Percentiles rank a stretch among this genome's conserved stretches.
Evolutionary conservation across 495 filamentous ascomycete genomes (phyloP).

Genomic region (Podospora pseudopauciseta): DNA sequence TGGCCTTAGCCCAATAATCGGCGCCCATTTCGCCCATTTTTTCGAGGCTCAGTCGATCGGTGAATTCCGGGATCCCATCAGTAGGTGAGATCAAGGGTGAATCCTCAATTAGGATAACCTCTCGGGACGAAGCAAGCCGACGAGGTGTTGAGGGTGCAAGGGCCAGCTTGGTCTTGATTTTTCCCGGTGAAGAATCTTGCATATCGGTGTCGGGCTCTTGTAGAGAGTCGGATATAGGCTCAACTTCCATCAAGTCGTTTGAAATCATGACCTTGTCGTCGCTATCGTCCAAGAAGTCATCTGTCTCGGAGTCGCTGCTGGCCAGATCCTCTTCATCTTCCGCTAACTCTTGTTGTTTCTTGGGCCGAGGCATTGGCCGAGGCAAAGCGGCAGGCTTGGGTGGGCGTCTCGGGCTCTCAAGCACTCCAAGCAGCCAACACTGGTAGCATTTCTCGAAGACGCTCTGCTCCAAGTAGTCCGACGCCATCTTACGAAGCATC

Average conservation of each 20-base stretch:
- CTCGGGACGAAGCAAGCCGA: background rate
- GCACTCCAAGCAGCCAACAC: conserved; percentile 52
- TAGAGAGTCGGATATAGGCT: background rate
- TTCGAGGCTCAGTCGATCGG: conserved; percentile 11
- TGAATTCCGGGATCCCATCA: conserved; percentile 12
- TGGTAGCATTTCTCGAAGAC: conserved; percentile 56
- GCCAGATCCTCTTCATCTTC: conserved; percentile 43
- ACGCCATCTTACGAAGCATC: conserved; percentile 50
- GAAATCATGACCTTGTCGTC: conserved; percentile 7
- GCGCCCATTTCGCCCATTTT: conserved; percentile 22
- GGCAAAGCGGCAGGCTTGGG: conserved; percentile 38
- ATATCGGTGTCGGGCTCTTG: background rate
- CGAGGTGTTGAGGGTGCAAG: conserved; percentile 10
- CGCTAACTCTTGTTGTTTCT: conserved; percentile 18
- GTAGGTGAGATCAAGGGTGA: conserved; percentile 13
- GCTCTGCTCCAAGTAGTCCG: conserved; percentile 53
- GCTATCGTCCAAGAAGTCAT: conserved; percentile 41
- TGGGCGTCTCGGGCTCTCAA: conserved; percentile 50
- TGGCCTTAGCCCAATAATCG: conserved; percentile 21
- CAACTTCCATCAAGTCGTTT: background rate
- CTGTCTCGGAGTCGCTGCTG: conserved; percentile 45
- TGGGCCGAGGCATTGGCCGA: conserved; percentile 25
- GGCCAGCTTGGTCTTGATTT: conserved; percentile 11
- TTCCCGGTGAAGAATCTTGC: conserved; percentile 1
- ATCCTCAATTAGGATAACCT: conserved; percentile 16